These are phyloP conservation scores for Wickerhamomyces chaumierensis DNA, from an alignment of 805 yeast species.

Conservation along the genomic window DNA sequence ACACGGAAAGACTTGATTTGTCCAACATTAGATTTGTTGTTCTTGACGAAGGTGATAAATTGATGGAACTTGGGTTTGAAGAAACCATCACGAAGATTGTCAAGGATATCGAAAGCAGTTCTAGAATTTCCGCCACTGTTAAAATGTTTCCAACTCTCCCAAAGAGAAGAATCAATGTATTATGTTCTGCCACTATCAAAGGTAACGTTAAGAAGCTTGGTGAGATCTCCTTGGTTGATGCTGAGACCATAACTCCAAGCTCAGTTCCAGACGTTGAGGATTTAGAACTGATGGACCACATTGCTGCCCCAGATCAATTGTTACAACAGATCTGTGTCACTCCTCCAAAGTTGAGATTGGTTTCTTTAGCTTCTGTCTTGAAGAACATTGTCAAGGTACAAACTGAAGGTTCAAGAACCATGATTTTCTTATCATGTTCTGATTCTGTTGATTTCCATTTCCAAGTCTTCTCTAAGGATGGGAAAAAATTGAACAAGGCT, in stretches of 20 bases:
- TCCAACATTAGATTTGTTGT: conserved; percentile 77
- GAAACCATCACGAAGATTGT: conserved; percentile 79
- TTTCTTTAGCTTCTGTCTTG: conserved; percentile 61
- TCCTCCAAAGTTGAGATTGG: conserved; percentile 87
- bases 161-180: conserved; percentile 53
- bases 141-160: conserved; percentile 50
- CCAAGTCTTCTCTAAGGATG: conserved; percentile 55
- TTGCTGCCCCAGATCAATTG: conserved; percentile 82
- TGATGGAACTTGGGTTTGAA: conserved; percentile 94
- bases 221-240: conserved; percentile 59
- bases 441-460: conserved; percentile 96
- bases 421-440: conserved; percentile 87
- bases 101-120: conserved; percentile 35
- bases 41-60: conserved; percentile 91
- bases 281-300: conserved; percentile 16
- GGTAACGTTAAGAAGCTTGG: conserved; percentile 73
- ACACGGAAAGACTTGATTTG: conserved; percentile 66
- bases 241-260: conserved; percentile 45
- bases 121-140: conserved; percentile 26
- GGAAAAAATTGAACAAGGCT: conserved; percentile 26
- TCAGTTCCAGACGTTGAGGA: conserved; percentile 22
- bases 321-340: conserved; percentile 71
- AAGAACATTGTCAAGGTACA: conserved; percentile 30
- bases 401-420: conserved; percentile 37
- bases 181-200: conserved; percentile 93